A percentile compares a stretch with the other conserved stretches of the same genome.
These are phyloP conservation scores for Wickerhamiella musiphila DNA, from an alignment of 805 yeast genomes.

Conservation along the genomic window DNA sequence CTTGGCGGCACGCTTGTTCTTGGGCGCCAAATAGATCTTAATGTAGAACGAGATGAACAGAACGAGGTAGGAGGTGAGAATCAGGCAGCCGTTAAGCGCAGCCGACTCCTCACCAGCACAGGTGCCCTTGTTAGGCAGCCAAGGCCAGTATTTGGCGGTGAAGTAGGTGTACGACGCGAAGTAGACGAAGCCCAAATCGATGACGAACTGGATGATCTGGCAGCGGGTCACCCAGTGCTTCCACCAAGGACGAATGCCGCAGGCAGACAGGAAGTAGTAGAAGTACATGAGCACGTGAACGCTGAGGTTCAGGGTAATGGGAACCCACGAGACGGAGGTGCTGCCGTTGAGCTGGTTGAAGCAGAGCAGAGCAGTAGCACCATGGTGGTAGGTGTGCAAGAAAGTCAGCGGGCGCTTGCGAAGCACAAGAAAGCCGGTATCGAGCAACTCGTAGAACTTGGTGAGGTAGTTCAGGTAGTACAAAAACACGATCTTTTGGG, in stretches of 20 bases:
- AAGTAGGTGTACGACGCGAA: conserved; percentile 87
- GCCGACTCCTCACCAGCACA: conserved; percentile 90
- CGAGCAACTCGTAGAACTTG: conserved; percentile 76
- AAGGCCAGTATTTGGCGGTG: conserved; percentile 47
- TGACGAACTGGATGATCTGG: conserved; percentile 83
- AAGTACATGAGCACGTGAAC: conserved; percentile 96
- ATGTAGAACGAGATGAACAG: conserved; percentile 87
- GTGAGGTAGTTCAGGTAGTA: conserved; percentile 86
- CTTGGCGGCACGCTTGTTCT: conserved; percentile 10
- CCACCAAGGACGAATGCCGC: conserved; percentile 98
- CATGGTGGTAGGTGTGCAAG: conserved; percentile 93
- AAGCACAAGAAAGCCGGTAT: conserved; percentile 79
- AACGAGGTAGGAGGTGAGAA: conserved; percentile 74
- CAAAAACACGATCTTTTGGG: conserved; percentile 62
- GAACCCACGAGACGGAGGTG: conserved; percentile 91
- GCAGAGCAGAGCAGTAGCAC: conserved; percentile 91
- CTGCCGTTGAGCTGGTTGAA: conserved; percentile 81
- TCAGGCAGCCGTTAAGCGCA: conserved; percentile 78
- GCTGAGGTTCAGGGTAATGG: conserved; percentile 69
- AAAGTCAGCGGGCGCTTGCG: conserved; percentile 84
- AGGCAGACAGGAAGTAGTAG: conserved; percentile 84
- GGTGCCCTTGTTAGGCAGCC: conserved; percentile 62
- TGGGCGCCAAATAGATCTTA: conserved; percentile 47
- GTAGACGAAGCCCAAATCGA: conserved; percentile 81
- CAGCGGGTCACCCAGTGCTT: conserved; percentile 96